These are phyloP conservation scores for Pilatotrama ljubarskyi DNA, from an alignment of 768 basidiomycete species.

Conservation along the genomic window DNA sequence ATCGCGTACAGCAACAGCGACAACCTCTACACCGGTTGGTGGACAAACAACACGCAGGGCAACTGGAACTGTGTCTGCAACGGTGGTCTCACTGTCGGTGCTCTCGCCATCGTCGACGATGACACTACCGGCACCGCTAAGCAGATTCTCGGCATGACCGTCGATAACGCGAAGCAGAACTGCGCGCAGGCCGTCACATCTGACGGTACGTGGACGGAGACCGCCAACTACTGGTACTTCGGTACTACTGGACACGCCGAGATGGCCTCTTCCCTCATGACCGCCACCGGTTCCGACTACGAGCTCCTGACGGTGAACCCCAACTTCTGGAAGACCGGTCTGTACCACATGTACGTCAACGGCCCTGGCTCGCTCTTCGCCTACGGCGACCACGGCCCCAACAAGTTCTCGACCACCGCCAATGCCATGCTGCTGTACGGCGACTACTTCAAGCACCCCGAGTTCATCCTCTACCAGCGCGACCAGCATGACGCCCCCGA, in stretches of 20 bases:
- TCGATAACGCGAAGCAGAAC: conserved; percentile 74
- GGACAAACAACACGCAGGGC: conserved; percentile 69
- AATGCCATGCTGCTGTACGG: conserved; percentile 85
- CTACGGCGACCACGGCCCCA: conserved; percentile 85
- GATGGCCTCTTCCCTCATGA: conserved; percentile 76
- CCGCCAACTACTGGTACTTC: conserved; percentile 94
- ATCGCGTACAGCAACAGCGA: conserved; percentile 27
- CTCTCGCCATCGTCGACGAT: conserved; percentile 88
- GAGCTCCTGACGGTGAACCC: conserved; percentile 70
- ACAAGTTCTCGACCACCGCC: conserved; percentile 94
- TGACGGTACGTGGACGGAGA: conserved; percentile 94
- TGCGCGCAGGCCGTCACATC: conserved; percentile 62
- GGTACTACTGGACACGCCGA: conserved; percentile 91
- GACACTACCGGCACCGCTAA: conserved; percentile 73
- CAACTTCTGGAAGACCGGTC: conserved; percentile 69
- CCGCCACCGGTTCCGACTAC: conserved; percentile 84
- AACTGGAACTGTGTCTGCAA: conserved; percentile 99
- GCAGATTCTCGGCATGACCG: conserved; percentile 63
- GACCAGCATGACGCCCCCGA: conserved; percentile 64
- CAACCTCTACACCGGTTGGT: conserved; percentile 61
- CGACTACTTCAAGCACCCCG: conserved; percentile 63
- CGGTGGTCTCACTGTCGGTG: conserved; percentile 81
- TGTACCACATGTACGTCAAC: conserved; percentile 86
- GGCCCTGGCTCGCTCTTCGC: conserved; percentile 88
- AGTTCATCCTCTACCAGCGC: conserved; percentile 86